Evolutionary conservation across 228 moss, liverwort and hornwort genomes (phyloP), one percentile per base, ranked within the genome.

Genomic region (Sphagnum fallax): DNA sequence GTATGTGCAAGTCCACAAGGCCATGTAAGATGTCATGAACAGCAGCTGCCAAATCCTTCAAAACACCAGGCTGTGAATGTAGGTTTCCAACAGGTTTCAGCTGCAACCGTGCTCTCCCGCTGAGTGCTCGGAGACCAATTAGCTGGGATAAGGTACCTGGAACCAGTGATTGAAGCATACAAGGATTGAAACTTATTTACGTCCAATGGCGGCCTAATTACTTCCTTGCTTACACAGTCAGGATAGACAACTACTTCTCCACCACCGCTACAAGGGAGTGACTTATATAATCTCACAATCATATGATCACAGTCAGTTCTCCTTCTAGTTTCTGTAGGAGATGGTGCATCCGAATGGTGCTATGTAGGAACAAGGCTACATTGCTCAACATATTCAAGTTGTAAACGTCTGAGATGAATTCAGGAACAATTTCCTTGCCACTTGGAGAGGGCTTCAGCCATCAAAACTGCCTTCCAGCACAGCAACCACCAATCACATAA

Each of bases 401-500:
- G 18, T 67, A 76, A 0, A 4, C 6, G 4, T 6, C 13, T 14
- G 12, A 76, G 50, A 76, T 49, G 13, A 5, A 0, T 32, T 71
- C 67, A 63, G 7, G 2, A 10, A 6, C 18, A 50, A 75, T 53
- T 16, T 52, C 0, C 61, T 61, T 5, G 51, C 66, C 75, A 2
- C 0, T 47, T 5, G 65, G 59, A 16, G 5, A 75, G 52, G 70
- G 65, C 70, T 70, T 75, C 8, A 75, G 15, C 70, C 65, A 70
- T 65, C 8, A 6, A n/a, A 76, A 71, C 6, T 59, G 58, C 5
- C 6, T 0, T 6, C 76, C 62, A 50, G 4, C 14, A 51, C 51
- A 71, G 4, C 71, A 71, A 62, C 67, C 71, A 6, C 67, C 67
- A 67, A 76, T 67, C 48, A 65, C 69, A 60, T 59, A 69, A 70